Percentiles rank a stretch among this genome's conserved stretches.
These are phyloP conservation scores for Tylopilus sp. DNA, from an alignment of 768 basidiomycete genomes.

Conservation along the genomic window DNA sequence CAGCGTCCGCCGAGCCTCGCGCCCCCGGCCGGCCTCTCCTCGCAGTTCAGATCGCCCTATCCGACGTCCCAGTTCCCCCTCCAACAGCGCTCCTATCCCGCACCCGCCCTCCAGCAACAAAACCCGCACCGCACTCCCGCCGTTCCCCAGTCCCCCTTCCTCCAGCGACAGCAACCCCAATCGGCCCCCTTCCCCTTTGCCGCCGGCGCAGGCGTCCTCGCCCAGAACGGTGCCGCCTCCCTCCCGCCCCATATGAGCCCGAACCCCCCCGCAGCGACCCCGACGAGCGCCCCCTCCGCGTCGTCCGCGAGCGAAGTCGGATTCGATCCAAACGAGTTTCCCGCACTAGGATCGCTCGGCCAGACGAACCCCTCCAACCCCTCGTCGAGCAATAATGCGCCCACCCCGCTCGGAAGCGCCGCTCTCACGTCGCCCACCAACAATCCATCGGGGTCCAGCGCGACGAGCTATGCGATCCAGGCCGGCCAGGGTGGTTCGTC, in stretches of 20 bases:
- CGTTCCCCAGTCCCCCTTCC: slow-evolving; percentile 59
- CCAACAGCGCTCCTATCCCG: slow-evolving; percentile 28
- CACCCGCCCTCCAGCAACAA: slow-evolving; percentile 50
- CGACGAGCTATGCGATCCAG: slow-evolving; percentile 81
- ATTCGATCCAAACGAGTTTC: slow-evolving; percentile 84
- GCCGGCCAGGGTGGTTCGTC: slow-evolving; percentile 52
- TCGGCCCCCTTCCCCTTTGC: slow-evolving; percentile 60
- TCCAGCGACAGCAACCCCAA: slow-evolving; percentile 50
- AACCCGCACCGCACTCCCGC: slow-evolving; percentile 58
- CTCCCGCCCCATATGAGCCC: slow-evolving; percentile 59
- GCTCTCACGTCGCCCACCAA: slow-evolving; percentile 26
- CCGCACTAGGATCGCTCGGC: slow-evolving; percentile 72
- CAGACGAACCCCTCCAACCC: slow-evolving; percentile 41
- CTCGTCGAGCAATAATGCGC: slow-evolving; percentile 32
- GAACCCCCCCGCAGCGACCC: slow-evolving; percentile 35
- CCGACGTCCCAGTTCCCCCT: slow-evolving; percentile 36
- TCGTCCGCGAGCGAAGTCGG: slow-evolving; percentile 73
- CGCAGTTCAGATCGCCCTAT: slow-evolving; percentile 57
- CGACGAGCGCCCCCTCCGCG: slow-evolving; percentile 52
- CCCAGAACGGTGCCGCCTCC: slow-evolving; percentile 53
- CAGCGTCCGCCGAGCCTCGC: slow-evolving; percentile 76
- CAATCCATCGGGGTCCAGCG: slow-evolving; percentile 29
- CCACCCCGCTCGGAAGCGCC: slow-evolving; percentile 19
- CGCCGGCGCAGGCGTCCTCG: slow-evolving; percentile 39
- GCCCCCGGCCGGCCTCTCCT: slow-evolving; percentile 58